Base-by-base conservation (phyloP, 148 eudicot species). In the Beta vulgaris region DNA sequence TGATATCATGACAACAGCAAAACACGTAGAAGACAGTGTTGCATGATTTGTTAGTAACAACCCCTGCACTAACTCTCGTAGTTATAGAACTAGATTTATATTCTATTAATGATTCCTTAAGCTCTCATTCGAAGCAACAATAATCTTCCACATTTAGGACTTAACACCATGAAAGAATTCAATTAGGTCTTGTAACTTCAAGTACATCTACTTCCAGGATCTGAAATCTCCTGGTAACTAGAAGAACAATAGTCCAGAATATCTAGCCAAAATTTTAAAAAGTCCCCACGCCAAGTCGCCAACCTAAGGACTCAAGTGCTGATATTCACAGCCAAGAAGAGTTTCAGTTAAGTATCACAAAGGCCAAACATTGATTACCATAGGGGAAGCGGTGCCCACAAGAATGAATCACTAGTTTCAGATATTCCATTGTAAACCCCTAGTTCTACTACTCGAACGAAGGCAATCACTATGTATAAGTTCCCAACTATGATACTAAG, bases 311-410 rank as follows among this genome's bases (percentile, higher is more conserved):
- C 64, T 46, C 11, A 35, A 34, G 28, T 10, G 39, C n/a, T 72
- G 48, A 31, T 13, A 29, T 21, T 40, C 28, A 34, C 25, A 49
- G 32, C 53, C 40, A 23, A 28, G 2, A 64, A 4, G 48, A 73
- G n/a, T 25, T 43, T 3, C 26, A 31, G 60, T 44, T 37, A n/a
- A n/a, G n/a, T n/a, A n/a, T n/a, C n/a, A 60, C 48, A 68, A 43
- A 32, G 31, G 58, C 75, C 61, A 71, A 29, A 23, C 28, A 25
- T 37, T 23, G n/a, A 68, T 29, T 25, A 46, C 49, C 70, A n/a
- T 44, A 57, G 42, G 36, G n/a, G 39, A 67, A 73, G 21, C 73
- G 67, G 31, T 39, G 21, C 12, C 43, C 68, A 66, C 35, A 31
- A 48, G 12, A 70, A 36, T 21, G 62, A 25, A 63, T 13, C 28